Conservation (phyloP, 1,284 basidiomycete genomes). For the Termitomyces sp. region DNA sequence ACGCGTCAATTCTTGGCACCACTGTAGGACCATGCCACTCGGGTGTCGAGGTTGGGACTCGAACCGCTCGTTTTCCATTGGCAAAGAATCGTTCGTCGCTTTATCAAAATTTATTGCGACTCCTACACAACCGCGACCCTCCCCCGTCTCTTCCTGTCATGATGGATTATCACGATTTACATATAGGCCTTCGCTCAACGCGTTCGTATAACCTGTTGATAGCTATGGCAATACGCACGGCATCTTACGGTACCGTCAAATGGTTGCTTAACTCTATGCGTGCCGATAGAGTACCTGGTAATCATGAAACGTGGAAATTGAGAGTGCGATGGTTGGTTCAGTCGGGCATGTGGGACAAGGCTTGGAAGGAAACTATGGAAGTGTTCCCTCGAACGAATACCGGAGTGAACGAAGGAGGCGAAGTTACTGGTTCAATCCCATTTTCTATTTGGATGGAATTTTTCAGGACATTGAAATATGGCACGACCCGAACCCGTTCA, state of each 20-base stretch:
- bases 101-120: conserved; percentile 41
- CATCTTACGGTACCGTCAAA: conserved; percentile 36
- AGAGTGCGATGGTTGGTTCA: conserved; percentile 45
- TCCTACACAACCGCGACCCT: conserved; percentile 29
- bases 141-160: conserved; percentile 32
- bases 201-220: conserved; percentile 54
- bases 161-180: conserved; percentile 47
- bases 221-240: conserved; percentile 38
- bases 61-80: conserved; percentile 5
- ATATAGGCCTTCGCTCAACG: conserved; percentile 39
- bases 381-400: background rate
- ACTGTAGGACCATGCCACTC: background rate
- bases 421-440: conserved; percentile 24
- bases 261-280: conserved; percentile 41
- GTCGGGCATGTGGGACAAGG: conserved; percentile 44
- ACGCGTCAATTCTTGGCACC: conserved; percentile 14
- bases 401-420: background rate
- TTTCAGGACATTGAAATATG: conserved; percentile 35
- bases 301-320: conserved; percentile 45
- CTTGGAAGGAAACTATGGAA: conserved; percentile 37
- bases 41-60: background rate
- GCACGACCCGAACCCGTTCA: conserved; percentile 18
- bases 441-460: conserved; percentile 52
- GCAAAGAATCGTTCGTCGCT: conserved; percentile 29
- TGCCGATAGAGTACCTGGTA: conserved; percentile 30